A percentile compares a stretch with the other conserved stretches of the same genome.
These are phyloP conservation scores for Alternaria triticimaculans DNA, from an alignment of 2,329 filamentous ascomycete species.

Conservation along the genomic window DNA sequence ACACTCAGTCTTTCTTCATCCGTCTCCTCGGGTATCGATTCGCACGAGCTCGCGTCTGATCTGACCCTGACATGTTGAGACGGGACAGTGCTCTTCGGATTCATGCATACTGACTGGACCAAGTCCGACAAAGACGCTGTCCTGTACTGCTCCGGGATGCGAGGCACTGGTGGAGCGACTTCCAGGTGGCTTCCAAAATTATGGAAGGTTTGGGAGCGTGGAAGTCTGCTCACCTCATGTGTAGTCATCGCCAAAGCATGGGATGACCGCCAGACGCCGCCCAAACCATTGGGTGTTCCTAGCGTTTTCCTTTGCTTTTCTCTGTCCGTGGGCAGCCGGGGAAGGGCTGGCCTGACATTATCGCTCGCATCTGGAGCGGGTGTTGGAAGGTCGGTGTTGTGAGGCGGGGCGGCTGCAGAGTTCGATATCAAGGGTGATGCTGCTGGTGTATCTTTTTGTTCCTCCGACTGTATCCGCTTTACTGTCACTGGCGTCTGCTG, in stretches of 20 bases:
- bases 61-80: not conserved
- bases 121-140: constrained; percentile 24
- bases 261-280: constrained; percentile 29
- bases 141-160: constrained; percentile 31
- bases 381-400: constrained; percentile 23
- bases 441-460: constrained; percentile 1
- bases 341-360: constrained; percentile 8
- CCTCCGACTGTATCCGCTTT: constrained; percentile 19
- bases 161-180: constrained; percentile 31
- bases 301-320: constrained; percentile 28
- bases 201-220: constrained; percentile 40
- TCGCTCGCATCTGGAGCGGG: constrained; percentile 2
- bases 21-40: constrained; percentile 12
- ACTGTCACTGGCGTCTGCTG: constrained; percentile 29
- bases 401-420: constrained; percentile 16
- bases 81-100: not conserved
- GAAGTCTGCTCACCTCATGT: constrained; percentile 44
- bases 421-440: not conserved
- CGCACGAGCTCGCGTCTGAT: constrained; percentile 7
- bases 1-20: not conserved
- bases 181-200: constrained; percentile 23
- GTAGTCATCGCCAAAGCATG: constrained; percentile 24
- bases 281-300: constrained; percentile 27
- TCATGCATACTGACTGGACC: not conserved
- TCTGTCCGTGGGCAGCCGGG: constrained; percentile 22